Evolutionary conservation across 108 stramenopile genomes (phyloP).

Genomic region (Nitzschia putrida): DNA sequence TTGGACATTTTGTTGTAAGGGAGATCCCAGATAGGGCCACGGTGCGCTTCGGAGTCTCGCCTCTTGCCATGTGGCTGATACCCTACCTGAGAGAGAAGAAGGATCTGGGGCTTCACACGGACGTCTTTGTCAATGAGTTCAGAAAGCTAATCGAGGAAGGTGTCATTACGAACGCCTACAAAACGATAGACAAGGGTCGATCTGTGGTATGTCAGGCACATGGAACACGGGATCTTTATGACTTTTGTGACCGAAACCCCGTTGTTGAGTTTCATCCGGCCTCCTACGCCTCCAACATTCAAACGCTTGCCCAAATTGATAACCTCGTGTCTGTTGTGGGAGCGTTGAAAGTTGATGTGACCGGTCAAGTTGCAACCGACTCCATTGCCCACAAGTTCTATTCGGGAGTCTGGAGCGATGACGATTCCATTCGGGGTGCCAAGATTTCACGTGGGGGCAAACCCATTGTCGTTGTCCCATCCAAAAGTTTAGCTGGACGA

Average conservation of each 20-base stretch:
- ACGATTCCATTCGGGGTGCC: constrained; percentile 39
- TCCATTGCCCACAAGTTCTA: constrained; percentile 48
- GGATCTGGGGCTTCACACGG: constrained; percentile 43
- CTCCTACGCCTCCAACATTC: constrained; percentile 25
- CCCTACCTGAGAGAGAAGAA: constrained; percentile 27
- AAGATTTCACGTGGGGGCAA: constrained; percentile 38
- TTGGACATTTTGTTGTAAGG: constrained; percentile 31
- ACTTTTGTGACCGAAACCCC: constrained; percentile 43
- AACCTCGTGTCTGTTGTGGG: constrained; percentile 36
- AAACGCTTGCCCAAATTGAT: constrained; percentile 34
- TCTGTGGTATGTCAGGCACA: constrained; percentile 39
- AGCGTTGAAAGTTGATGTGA: constrained; percentile 42
- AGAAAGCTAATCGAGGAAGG: constrained; percentile 28
- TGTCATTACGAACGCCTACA: constrained; percentile 36
- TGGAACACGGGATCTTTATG: constrained; percentile 34
- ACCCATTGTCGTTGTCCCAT: constrained; percentile 34
- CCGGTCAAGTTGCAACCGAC: constrained; percentile 50
- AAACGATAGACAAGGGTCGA: constrained; percentile 36
- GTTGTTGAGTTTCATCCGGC: constrained; percentile 37
- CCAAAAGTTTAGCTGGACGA: constrained; percentile 33
- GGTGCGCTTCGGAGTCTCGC: constrained; percentile 32
- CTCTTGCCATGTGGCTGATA: constrained; percentile 15
- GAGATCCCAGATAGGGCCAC: constrained; percentile 43
- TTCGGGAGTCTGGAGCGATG: constrained; percentile 41
- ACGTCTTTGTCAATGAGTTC: constrained; percentile 25